Percentiles rank a stretch among this genome's conserved stretches.
Conservation (phyloP, 805 yeast genomes). For the Monosporozyma aerobia region DNA sequence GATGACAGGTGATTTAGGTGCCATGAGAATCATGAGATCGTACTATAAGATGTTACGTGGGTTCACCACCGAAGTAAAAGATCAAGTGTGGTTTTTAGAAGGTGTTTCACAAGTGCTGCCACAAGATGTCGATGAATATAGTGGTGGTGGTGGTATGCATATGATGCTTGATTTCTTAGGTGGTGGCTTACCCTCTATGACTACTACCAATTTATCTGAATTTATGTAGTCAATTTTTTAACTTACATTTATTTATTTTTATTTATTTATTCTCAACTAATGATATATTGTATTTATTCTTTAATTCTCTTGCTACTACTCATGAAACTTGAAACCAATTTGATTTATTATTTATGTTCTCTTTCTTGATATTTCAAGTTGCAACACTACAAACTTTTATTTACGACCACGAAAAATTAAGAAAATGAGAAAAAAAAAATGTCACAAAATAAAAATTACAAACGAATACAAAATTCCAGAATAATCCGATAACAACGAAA, state of each 20-base stretch:
- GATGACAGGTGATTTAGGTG: conserved; percentile 76
- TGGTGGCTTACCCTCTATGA: conserved; percentile 47
- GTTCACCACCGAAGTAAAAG: conserved; percentile 80
- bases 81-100: conserved; percentile 87
- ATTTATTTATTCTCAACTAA: not conserved
- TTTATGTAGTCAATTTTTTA: conserved; percentile 14
- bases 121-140: conserved; percentile 83
- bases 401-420: not conserved
- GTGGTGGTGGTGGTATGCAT: conserved; percentile 90
- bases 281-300: not conserved
- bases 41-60: conserved; percentile 75
- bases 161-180: conserved; percentile 86
- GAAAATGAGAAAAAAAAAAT: not conserved
- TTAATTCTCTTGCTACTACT: not conserved
- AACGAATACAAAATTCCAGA: not conserved
- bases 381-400: not conserved
- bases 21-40: conserved; percentile 85
- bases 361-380: not conserved
- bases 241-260: not conserved
- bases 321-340: not conserved
- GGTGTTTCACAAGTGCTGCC: conserved; percentile 86
- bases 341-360: not conserved
- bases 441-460: not conserved
- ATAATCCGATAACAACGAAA: not conserved
- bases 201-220: conserved; percentile 33